Evolutionary conservation across 345 rosid species (phyloP), one percentile per base, ranked within the genome.

Genomic region (Gossypium ekmanianum): DNA sequence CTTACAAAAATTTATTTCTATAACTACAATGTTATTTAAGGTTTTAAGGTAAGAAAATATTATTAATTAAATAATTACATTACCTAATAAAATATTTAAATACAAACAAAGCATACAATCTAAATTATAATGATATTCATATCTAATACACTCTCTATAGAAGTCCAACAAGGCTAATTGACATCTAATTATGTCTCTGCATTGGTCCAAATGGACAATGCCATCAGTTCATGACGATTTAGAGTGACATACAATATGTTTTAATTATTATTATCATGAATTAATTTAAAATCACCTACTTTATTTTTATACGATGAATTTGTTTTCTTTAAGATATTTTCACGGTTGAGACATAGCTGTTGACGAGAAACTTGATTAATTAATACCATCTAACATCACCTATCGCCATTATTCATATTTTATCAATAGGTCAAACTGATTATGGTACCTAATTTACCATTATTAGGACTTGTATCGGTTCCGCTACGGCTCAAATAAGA

Each of bases 121-220:
- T 29, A 29, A 29, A 14, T 29, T 9, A 2, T 85, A 83, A 50
- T 78, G 85, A 65, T 65, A 8, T 44, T 65, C 50, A 65, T 9
- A n/a, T 65, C 27, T n/a, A 65, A 65, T 41, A n/a, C 26, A 10
- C 27, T 43, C 27, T 43, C 18, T 44, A 43, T 20, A 65, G 24
- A 65, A 13, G 69, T 44, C 52, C 52, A 43, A 44, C 27, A 1
- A 9, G 24, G 48, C 7, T 41, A 8, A 7, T 39, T 41, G 16
- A 17, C 48, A 41, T 64, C n/a, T 43, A 18, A n/a, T 54, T 64
- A 43, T 10, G 27, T 65, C 70, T 65, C 51, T 9, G 18, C 50
- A 64, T 64, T 64, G 50, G 27, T 65, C 70, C 70, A n/a, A 5
- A 5, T 34, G 39, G 39, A 24, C 4, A 26, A 26, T 59, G 64